These are phyloP conservation scores for Trametes meyenii DNA, from an alignment of 768 basidiomycete species.

Conservation along the genomic window DNA sequence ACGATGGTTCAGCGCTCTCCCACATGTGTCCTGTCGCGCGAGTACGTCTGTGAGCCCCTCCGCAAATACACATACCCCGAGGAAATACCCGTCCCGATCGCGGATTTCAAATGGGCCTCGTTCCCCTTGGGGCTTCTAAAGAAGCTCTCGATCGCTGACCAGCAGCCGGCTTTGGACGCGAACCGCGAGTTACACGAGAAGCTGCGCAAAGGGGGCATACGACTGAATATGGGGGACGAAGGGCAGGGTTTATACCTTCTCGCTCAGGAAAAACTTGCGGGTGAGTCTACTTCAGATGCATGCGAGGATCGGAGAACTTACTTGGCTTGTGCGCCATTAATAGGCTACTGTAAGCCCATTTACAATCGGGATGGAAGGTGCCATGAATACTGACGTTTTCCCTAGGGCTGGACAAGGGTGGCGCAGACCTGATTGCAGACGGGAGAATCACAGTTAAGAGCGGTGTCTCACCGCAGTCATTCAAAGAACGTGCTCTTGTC, in stretches of 20 bases:
- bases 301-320: not conserved
- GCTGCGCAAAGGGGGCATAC: conserved; percentile 42
- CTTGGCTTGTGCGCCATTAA: not conserved
- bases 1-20: conserved; percentile 47
- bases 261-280: conserved; percentile 37
- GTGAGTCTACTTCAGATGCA: conserved; percentile 9
- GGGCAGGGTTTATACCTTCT: conserved; percentile 39
- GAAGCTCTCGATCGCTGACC: not conserved
- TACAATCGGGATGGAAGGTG: not conserved
- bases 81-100: conserved; percentile 39
- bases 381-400: too few relatives aligned
- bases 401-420: conserved; percentile 36
- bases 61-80: conserved; percentile 9
- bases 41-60: conserved; percentile 1
- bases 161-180: conserved; percentile 12
- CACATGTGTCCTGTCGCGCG: conserved; percentile 37
- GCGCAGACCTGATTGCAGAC: conserved; percentile 47
- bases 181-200: conserved; percentile 42
- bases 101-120: conserved; percentile 40
- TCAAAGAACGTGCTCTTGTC: conserved; percentile 30
- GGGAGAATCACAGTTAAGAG: conserved; percentile 55
- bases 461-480: conserved; percentile 33
- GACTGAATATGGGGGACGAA: conserved; percentile 41
- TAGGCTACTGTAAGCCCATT: conserved; percentile 13
- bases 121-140: conserved; percentile 31